These are phyloP conservation scores for Pythium dissotocum DNA, from an alignment of 352 stramenopile species.

Conservation along the genomic window DNA sequence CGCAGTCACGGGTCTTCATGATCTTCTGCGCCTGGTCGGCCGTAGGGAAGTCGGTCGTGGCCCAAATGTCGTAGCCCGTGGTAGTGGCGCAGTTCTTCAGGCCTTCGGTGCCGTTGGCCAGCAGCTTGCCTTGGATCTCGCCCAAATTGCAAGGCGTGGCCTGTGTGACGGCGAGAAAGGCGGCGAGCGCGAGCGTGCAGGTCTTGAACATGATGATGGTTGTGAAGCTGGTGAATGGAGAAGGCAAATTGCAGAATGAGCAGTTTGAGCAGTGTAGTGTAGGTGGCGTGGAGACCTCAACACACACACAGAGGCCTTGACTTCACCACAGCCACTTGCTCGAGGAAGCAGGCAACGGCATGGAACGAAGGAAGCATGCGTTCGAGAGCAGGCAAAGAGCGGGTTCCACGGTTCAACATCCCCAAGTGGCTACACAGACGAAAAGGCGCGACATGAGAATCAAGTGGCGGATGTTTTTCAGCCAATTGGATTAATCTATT, in stretches of 20 bases:
- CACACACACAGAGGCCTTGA: background rate
- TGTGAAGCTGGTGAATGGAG: constrained; percentile 1
- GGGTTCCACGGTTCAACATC: constrained; percentile 5
- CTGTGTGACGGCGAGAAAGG: constrained; percentile 25
- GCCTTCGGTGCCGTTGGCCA: constrained; percentile 49
- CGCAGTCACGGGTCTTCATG: constrained; percentile 50
- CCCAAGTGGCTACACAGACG: constrained; percentile 1
- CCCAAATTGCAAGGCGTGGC: constrained; percentile 43
- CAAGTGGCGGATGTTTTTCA: background rate
- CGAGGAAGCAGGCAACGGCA: background rate
- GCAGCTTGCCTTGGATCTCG: constrained; percentile 48
- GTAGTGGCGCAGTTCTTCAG: constrained; percentile 36
- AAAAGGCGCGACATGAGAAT: constrained; percentile 4
- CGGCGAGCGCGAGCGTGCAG: constrained; percentile 22
- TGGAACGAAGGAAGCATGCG: background rate
- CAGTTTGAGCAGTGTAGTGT: background rate
- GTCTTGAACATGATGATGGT: constrained; percentile 31
- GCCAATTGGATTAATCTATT: background rate
- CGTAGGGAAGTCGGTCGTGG: constrained; percentile 40
- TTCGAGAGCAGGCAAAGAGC: background rate
- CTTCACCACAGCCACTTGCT: background rate
- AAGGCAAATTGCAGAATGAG: constrained; percentile 8
- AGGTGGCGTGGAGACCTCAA: background rate
- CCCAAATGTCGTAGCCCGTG: constrained; percentile 58
- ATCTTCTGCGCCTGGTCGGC: constrained; percentile 44